Percentiles rank a stretch among this genome's conserved stretches.
phyloP scores from a whole-genome alignment of 225 moss, liverwort and hornwort species.

The Polytrichum commune region DNA sequence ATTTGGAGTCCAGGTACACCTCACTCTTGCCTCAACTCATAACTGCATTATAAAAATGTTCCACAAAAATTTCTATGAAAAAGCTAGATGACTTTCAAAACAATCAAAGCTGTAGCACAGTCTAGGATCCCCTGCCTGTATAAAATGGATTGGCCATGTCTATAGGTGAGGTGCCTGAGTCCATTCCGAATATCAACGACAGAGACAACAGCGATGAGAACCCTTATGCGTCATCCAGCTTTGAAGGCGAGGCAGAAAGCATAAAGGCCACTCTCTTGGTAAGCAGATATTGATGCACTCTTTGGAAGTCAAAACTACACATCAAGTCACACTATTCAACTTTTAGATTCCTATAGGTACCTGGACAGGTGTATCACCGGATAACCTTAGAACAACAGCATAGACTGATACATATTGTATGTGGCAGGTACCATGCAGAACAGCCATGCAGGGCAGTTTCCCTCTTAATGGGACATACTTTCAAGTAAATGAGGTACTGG shows the following conservation, averaged over 20 bases:
- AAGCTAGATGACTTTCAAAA: background rate
- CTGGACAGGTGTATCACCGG: no score
- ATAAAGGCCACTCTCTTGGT: constrained; percentile 84
- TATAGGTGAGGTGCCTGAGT: constrained; percentile 49
- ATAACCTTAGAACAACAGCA: no score
- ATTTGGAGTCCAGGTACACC: constrained; percentile 80
- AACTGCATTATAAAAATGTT: no score
- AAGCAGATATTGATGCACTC: constrained; percentile 4
- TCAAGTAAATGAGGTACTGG: constrained; percentile 89
- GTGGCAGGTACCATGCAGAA: constrained; percentile 83
- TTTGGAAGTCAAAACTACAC: no score
- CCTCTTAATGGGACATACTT: constrained; percentile 97
- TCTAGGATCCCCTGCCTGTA: background rate
- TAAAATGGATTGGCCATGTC: background rate
- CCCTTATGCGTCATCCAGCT: constrained; percentile 33
- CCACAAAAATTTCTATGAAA: background rate
- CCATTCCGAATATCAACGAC: constrained; percentile 52
- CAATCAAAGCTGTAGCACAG: background rate
- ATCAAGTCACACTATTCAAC: no score
- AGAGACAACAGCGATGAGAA: constrained; percentile 24
- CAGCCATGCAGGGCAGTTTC: constrained; percentile 84
- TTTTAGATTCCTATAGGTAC: no score
- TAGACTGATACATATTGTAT: background rate
- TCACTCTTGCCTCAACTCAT: background rate
- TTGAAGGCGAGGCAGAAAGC: constrained; percentile 37